Evolutionary conservation across 495 filamentous ascomycete species (phyloP).

Genomic region (Cercophora scortea): DNA sequence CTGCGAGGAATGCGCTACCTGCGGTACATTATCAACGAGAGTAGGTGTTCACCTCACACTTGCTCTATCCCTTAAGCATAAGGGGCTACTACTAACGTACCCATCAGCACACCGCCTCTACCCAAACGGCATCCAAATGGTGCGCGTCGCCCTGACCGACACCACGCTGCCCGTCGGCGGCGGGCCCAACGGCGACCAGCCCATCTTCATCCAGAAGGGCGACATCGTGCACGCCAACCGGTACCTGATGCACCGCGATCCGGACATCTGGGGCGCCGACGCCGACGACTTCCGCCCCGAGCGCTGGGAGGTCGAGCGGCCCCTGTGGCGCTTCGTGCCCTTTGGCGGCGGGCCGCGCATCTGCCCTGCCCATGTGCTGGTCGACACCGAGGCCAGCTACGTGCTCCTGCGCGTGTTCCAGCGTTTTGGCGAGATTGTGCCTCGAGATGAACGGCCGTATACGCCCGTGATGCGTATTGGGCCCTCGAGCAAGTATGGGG

Average conservation of each 20-base stretch:
- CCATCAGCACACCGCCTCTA: constrained; percentile 28
- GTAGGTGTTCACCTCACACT: too few species aligned
- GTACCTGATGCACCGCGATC: constrained; percentile 9
- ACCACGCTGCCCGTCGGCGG: constrained; percentile 4
- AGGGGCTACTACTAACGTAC: too few species aligned
- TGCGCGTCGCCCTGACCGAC: constrained; percentile 46
- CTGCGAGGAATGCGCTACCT: constrained; percentile 46
- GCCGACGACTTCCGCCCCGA: constrained; percentile 10
- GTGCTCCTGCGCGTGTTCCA: neutral
- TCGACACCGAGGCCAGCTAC: neutral
- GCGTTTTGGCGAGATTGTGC: neutral
- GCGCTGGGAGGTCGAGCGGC: constrained; percentile 6
- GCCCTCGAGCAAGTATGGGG: too few species aligned
- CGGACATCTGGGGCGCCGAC: constrained; percentile 12
- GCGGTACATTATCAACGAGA: constrained; percentile 34
- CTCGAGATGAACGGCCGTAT: too few species aligned
- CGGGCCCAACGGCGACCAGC: constrained; percentile 2
- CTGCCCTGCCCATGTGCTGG: neutral
- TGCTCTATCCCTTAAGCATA: too few species aligned
- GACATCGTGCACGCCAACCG: constrained; percentile 6
- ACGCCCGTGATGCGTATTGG: too few species aligned
- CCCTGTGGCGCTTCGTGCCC: neutral
- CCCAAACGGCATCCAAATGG: constrained; percentile 44
- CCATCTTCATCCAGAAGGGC: constrained; percentile 29
- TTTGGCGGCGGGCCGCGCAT: neutral